A percentile compares a stretch with the other conserved stretches of the same genome.
Evolutionary conservation across 2,329 filamentous ascomycete species (phyloP).

Genomic region (Zymoseptoria pseudotritici): DNA sequence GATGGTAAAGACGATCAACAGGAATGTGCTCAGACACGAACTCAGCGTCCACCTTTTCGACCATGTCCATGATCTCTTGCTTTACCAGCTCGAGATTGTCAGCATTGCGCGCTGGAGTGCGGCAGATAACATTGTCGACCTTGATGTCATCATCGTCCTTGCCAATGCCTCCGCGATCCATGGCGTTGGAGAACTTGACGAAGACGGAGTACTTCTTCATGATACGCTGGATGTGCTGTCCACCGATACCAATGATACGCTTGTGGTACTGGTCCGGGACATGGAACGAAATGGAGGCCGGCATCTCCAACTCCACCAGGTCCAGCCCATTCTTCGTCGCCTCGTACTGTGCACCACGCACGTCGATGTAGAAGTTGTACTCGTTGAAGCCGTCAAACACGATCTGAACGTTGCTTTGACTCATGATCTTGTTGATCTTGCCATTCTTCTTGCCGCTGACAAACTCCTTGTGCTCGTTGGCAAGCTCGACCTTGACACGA

Average conservation of each 20-base stretch:
- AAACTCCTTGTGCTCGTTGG: conserved; percentile 99
- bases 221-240: conserved; percentile 97
- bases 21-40: conserved; percentile 91
- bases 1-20: conserved; percentile 90
- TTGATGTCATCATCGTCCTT: conserved; percentile 98
- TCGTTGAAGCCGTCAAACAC: conserved; percentile 99
- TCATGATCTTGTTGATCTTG: conserved; percentile 99
- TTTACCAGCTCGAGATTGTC: conserved; percentile 96
- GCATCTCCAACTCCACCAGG: conserved; percentile 97
- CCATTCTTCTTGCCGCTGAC: conserved; percentile 99
- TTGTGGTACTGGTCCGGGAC: conserved; percentile 99
- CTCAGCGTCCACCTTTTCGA: conserved; percentile 93
- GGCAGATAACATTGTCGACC: conserved; percentile 97
- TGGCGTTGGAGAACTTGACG: conserved; percentile 98
- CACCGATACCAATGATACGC: conserved; percentile 96
- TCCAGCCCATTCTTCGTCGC: conserved; percentile 87
- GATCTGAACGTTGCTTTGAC: conserved; percentile 97
- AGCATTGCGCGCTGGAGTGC: conserved; percentile 91
- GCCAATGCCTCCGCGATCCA: conserved; percentile 89
- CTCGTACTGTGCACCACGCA: conserved; percentile 85
- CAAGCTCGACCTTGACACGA: conserved; percentile 94
- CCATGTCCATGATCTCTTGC: conserved; percentile 99
- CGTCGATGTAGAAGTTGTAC: conserved; percentile 99
- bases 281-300: conserved; percentile 96
- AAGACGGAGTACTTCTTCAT: conserved; percentile 99